These are phyloP conservation scores for Colletotrichum sidae DNA, from an alignment of 2,329 filamentous ascomycete species.

Conservation along the genomic window DNA sequence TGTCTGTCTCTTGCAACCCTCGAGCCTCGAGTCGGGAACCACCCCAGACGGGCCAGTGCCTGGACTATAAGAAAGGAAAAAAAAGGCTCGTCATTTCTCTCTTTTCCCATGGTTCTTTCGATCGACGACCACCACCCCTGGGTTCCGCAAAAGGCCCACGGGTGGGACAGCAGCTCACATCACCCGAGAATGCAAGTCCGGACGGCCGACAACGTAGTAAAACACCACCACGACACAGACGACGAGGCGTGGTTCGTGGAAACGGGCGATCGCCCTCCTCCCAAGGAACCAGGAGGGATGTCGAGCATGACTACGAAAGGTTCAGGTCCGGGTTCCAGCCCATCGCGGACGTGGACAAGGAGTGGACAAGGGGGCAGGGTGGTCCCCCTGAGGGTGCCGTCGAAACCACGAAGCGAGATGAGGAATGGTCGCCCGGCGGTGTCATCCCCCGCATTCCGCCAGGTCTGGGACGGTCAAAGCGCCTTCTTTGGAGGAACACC, in stretches of 20 bases:
- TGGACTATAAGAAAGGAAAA: conserved; percentile 26
- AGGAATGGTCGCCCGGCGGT: conserved; percentile 18
- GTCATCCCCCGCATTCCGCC: conserved; percentile 19
- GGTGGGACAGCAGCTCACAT: background rate
- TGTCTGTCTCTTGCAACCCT: no score
- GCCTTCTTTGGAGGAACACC: background rate
- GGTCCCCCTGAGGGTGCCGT: conserved; percentile 16
- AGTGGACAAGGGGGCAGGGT: conserved; percentile 6
- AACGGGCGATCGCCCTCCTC: conserved; percentile 10
- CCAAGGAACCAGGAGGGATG: background rate
- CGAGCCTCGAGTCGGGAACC: no score
- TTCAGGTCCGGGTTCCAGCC: no score
- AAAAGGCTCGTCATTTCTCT: conserved; percentile 8
- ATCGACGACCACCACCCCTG: background rate
- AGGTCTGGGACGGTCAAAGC: conserved; percentile 26
- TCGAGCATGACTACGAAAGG: background rate
- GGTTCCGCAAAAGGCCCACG: background rate
- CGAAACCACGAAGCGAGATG: conserved; percentile 29
- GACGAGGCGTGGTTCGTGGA: conserved; percentile 10
- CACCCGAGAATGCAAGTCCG: conserved; percentile 13
- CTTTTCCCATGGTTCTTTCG: no score
- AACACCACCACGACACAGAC: background rate
- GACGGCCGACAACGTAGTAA: conserved; percentile 7
- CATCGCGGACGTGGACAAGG: conserved; percentile 7
- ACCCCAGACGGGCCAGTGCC: conserved; percentile 12